Evolutionary conservation across 495 filamentous ascomycete genomes (phyloP), one percentile per base, ranked within the genome.

Genomic region (Hyaloscypha variabilis): DNA sequence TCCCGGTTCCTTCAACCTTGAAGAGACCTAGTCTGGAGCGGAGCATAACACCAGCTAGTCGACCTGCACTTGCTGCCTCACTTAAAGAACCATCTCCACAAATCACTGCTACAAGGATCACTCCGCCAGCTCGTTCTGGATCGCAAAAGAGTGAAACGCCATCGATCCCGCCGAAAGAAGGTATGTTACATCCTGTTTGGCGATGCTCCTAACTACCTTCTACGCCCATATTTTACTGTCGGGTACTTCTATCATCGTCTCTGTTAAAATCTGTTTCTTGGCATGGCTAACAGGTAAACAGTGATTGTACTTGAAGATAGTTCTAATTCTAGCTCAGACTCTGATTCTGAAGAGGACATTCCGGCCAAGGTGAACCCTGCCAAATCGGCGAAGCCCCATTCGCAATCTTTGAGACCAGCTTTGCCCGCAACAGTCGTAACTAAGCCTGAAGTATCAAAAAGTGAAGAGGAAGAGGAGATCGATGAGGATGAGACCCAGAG

Each of bases 401-500:
- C 6, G 6, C 25, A 26, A 8, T 1, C 24, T 31, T 1, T 52
- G 17, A 58, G 34, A 28, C 29, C 26, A 26, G n/a, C 65, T 24
- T 24, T 31, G 23, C 26, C 31, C 24, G 8, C 25, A 4, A 24
- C 14, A 13, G 25, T 34, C 6, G 50, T 29, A 17, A 6, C 24
- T 50, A 10, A 67, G 28, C 10, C 60, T 2, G 55, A 53, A 36
- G 21, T 29, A 23, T 26, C 42, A 49, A 24, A 57, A 19, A 52
- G 58, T 30, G 66, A 64, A 29, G 63, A 65, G 58, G 42, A 49
- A 10, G 67, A 69, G 14, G 34, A 55, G 10, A 46, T 39, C 3
- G 50, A 50, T 46, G 62, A 65, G 39, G 50, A 34, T 31, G 62
- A 69, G 26, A 55, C 49, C 17, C 42, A 63, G 28, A 69, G 64